Conservation (phyloP, 176 grass and related monocot species). For the Musa beccarii region DNA sequence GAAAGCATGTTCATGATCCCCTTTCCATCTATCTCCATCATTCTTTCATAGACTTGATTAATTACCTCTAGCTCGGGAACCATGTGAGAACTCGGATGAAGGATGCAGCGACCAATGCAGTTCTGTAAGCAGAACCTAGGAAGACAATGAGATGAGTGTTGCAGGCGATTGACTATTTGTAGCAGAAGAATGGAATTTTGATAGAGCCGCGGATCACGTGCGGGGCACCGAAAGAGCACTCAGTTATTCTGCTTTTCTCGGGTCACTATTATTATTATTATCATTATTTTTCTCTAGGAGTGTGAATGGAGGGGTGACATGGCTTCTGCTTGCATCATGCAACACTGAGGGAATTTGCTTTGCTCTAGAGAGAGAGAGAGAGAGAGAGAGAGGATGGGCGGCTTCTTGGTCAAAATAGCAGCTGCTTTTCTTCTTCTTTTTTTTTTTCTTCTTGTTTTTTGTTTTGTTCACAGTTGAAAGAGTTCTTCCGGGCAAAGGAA, state of each 20-base stretch:
- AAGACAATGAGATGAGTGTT: neutral
- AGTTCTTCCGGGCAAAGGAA: conserved; percentile 6
- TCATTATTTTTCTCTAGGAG: neutral
- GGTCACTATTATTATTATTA: neutral
- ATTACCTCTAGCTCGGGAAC: conserved; percentile 30
- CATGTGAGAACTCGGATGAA: conserved; percentile 13
- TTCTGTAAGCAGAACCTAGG: neutral
- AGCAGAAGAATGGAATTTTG: neutral
- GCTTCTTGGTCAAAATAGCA: neutral
- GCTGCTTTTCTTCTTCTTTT: neutral
- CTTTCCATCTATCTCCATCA: no score
- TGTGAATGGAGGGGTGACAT: neutral
- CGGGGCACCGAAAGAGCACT: neutral
- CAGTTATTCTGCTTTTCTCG: neutral
- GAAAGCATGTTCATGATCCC: neutral
- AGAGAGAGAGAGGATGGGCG: neutral
- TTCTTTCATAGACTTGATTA: neutral
- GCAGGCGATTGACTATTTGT: neutral
- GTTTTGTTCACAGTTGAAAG: neutral
- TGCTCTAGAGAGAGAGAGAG: neutral
- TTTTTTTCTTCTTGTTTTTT: no score
- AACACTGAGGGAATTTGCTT: conserved; percentile 5
- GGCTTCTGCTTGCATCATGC: neutral
- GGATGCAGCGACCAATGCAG: neutral
- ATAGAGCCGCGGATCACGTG: neutral